phyloP scores from a whole-genome alignment of 192 early-diverging fungal species.

The Backusella liffmaniae region DNA sequence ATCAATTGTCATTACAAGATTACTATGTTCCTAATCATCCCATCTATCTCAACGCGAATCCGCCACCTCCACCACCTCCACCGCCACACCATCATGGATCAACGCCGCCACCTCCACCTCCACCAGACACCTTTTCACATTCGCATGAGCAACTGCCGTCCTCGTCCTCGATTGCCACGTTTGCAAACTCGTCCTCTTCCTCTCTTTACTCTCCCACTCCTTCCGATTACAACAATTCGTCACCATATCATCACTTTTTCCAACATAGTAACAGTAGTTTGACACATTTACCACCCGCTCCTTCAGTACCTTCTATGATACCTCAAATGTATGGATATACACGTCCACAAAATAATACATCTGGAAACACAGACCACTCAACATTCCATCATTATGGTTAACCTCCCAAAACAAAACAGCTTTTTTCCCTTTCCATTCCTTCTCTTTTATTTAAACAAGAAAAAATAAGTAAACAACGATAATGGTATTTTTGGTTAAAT shows the following conservation, averaged over 20 bases:
- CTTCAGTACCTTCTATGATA: constrained; percentile 23
- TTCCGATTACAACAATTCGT: neutral
- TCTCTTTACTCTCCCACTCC: constrained; percentile 8
- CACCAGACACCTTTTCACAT: neutral
- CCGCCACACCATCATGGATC: neutral
- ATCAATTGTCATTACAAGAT: neutral
- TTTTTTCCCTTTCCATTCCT: neutral
- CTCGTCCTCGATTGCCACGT: neutral
- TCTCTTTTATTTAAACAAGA: neutral
- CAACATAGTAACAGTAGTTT: neutral
- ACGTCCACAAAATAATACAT: neutral
- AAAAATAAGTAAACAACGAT: neutral
- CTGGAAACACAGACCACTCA: neutral
- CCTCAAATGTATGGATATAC: constrained; percentile 13
- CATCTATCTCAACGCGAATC: constrained; percentile 5
- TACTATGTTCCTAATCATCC: constrained; percentile 16
- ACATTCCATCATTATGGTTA: constrained; percentile 5
- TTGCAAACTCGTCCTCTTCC: neutral
- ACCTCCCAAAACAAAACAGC: neutral
- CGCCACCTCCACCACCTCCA: neutral
- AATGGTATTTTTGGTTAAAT: neutral
- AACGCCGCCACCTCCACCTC: neutral
- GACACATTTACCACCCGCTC: constrained; percentile 7
- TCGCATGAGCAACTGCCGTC: neutral
- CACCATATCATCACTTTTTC: neutral